Conservation (phyloP, 306 rosid species). For the Medicago lupulina region DNA sequence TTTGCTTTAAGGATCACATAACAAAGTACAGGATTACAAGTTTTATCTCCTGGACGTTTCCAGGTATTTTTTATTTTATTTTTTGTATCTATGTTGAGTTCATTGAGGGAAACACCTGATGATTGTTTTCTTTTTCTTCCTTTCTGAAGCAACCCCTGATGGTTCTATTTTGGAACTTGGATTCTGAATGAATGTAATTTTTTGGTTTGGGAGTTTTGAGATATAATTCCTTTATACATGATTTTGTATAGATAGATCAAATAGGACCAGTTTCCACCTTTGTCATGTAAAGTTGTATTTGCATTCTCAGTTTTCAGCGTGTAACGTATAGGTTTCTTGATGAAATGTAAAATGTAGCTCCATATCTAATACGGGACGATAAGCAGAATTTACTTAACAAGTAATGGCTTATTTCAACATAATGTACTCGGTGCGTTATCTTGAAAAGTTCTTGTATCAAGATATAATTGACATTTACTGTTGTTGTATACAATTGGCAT, state of each 20-base stretch:
- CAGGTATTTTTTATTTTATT: constrained; percentile 19
- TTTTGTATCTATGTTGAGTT: constrained; percentile 44
- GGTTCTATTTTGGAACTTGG: constrained; percentile 38
- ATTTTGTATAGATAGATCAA: constrained; percentile 23
- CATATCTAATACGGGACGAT: too few species aligned
- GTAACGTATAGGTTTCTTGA: constrained; percentile 11
- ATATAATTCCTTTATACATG: constrained; percentile 1
- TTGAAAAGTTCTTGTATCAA: too few species aligned
- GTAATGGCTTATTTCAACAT: too few species aligned
- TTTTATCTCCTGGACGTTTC: constrained; percentile 45
- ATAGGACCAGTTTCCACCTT: constrained; percentile 6
- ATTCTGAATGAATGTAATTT: constrained; percentile 40
- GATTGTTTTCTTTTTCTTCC: not conserved
- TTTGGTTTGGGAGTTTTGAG: constrained; percentile 4
- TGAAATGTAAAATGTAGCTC: not conserved
- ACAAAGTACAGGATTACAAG: constrained; percentile 46
- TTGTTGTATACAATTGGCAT: not conserved
- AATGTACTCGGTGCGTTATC: too few species aligned
- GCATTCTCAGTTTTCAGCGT: constrained; percentile 30
- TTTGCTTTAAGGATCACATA: constrained; percentile 38
- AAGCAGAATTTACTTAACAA: too few species aligned
- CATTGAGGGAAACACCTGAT: constrained; percentile 17
- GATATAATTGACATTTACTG: not conserved
- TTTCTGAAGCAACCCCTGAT: constrained; percentile 15
- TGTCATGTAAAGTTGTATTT: constrained; percentile 35